phyloP scores from a whole-genome alignment of 805 yeast genomes.

The Wickerhamiella vanderwaltii region DNA sequence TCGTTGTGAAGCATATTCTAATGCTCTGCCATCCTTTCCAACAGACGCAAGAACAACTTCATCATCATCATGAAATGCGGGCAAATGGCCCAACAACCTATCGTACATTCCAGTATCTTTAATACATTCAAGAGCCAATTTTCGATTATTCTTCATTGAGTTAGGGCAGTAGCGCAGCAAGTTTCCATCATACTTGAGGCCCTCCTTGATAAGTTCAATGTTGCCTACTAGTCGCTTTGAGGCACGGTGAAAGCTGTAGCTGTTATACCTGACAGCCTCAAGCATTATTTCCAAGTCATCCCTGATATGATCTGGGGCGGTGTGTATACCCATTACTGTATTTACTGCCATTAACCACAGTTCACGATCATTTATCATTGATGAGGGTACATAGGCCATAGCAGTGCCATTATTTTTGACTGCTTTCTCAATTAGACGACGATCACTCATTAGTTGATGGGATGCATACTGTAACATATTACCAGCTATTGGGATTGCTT shows the following conservation, averaged over 20 bases:
- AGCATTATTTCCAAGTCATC: not conserved
- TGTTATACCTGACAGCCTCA: not conserved
- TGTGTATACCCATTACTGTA: not conserved
- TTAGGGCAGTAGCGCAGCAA: not conserved
- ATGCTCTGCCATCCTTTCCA: not conserved
- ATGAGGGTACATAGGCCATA: not conserved
- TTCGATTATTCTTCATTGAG: not conserved
- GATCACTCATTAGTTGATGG: not conserved
- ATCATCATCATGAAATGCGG: not conserved
- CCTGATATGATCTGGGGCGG: not conserved
- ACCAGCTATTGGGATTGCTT: not conserved
- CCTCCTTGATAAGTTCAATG: not conserved
- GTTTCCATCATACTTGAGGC: not conserved
- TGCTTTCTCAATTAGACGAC: not conserved
- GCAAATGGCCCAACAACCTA: not conserved
- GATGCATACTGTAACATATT: not conserved
- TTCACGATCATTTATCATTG: not conserved
- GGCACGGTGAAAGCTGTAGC: not conserved
- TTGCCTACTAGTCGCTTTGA: not conserved
- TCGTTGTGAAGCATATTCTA: not conserved
- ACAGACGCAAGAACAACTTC: slow-evolving; percentile 1
- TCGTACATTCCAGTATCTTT: not conserved
- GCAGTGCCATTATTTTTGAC: not conserved
- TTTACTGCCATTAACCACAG: not conserved
- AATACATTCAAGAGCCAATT: not conserved